Base-by-base conservation (phyloP, 441 rosid species). In the Iberis amara region DNA sequence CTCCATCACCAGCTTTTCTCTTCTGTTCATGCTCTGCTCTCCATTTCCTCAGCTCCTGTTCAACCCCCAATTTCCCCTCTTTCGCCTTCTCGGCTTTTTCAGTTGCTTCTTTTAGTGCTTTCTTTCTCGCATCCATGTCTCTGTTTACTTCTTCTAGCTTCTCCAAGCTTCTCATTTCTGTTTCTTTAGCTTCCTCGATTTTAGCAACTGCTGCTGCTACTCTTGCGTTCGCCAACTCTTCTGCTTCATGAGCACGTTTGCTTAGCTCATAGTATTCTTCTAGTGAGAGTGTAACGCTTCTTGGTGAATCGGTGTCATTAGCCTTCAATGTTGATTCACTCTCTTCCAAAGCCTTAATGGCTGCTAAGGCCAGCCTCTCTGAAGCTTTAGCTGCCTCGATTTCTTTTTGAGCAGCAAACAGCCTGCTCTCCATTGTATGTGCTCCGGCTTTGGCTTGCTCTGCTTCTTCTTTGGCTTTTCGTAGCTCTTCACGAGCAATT, bases 211-310 rank as follows among this genome's bases (percentile, higher is more conserved):
- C 91, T 47, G 78, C 73, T 32, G 81, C 89, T 47, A 91, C 87
- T 79, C 81, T 83, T 30, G 36, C 10, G 47, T 82, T 87, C 40
- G 90, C 94, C 41, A 71, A 73, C 62, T 83, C 95, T 65, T 91
- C 95, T 36, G 90, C 90, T 48, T 85, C 94, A 12, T 85, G 88
- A 23, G 95, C 94, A 11, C 70, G 68, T 58, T 75, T 85, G 79
- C 98, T 85, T 12, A 91, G 92, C 55, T 80, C 89, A 4, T 83
- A 87, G 66, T 87, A 91, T 70, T 91, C 95, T 74, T 83, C 94
- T 55, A 87, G 37, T 13, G 96, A 80, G 52, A 91, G 90, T 18
- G 85, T 80, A 61, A 91, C 78, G 21, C 85, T 76, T 24, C 66
- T 9, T 5, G 75, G 66, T 24, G 82, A 66, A 45, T 76, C 77